phyloP scores from a whole-genome alignment of 768 basidiomycete species.

The Lactarius deliciosus region DNA sequence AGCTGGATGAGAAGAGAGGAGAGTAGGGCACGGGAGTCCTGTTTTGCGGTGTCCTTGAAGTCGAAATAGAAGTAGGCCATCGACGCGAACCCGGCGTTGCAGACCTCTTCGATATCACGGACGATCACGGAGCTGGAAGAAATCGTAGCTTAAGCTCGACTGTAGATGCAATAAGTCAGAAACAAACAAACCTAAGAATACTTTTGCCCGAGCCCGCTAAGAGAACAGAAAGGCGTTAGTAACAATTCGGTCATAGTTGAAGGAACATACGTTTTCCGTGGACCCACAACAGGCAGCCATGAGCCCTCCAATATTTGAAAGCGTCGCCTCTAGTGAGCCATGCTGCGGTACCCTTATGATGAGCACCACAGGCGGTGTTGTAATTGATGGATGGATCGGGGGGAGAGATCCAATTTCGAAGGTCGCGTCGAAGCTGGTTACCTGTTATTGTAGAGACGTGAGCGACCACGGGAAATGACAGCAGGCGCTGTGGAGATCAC shows the following conservation, averaged over 20 bases:
- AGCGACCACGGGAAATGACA: not conserved
- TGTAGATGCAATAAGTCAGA: fast-evolving
- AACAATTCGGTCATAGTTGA: not conserved
- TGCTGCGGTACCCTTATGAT: not conserved
- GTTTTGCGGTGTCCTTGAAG: not conserved
- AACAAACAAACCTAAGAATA: not conserved
- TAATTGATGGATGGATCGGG: slow-evolving; percentile 10
- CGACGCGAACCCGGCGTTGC: not conserved
- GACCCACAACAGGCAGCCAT: not conserved
- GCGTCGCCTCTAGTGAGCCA: not conserved
- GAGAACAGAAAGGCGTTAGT: not conserved
- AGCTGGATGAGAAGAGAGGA: slow-evolving; percentile 12
- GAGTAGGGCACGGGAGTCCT: not conserved
- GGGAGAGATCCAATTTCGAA: slow-evolving; percentile 6
- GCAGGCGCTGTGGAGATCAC: not conserved
- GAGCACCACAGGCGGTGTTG: not conserved
- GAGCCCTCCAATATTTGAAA: not conserved
- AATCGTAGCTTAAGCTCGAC: not conserved
- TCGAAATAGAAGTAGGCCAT: not conserved
- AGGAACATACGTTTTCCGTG: slow-evolving; percentile 1
- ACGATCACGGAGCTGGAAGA: slow-evolving; percentile 5
- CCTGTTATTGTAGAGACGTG: not conserved
- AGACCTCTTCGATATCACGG: not conserved
- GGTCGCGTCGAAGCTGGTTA: not conserved
- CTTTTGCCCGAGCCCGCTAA: slow-evolving; percentile 18